Evolutionary conservation across 1,284 basidiomycete genomes (phyloP), one percentile per base, ranked within the genome.

Genomic region (Ganoderma multipileum): DNA sequence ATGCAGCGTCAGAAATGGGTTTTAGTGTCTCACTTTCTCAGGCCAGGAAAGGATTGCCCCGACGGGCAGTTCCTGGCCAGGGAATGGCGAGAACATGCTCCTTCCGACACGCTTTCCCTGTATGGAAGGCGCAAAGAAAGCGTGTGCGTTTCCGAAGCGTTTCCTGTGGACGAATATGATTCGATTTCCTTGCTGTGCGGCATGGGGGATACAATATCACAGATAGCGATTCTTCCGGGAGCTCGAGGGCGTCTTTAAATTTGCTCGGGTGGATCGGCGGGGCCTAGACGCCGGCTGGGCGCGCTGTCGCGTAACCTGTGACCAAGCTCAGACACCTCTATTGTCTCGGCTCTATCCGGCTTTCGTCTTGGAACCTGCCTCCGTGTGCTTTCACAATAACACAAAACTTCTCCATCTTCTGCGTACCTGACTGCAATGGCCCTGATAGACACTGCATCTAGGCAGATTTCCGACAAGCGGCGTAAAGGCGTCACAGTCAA

Each of bases 371-470:
- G 69, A 67, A 69, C n/a, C 42, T 44, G 38, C 14, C 16, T 44
- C 63, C 66, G 61, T 57, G 63, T 61, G 61, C 33, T 41, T 64
- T 72, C 52, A 72, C 71, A 72, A 72, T 72, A 71, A 69, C 69
- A 67, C 18, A 33, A 14, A 59, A 39, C 66, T 67, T 66, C 61
- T 42, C 47, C 57, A 30, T 41, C 63, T 68, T 64, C 67, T 54
- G 28, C 39, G 63, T 41, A 18, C 67, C 63, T 65, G 63, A 36
- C 61, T 64, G 0, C 30, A 60, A 14, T 52, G 52, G 8, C 52
- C 8, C 42, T 39, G 50, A 64, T 28, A 61, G 50, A 50, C 47
- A 62, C 2, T 5, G 23, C 11, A 23, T 30, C 39, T 60, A 57
- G 36, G 58, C 58, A 36, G 20, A 42, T 16, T 20, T 60, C 38